Evolutionary conservation across 2,329 filamentous ascomycete genomes (phyloP), one percentile per base, ranked within the genome.

Genomic region (Arthrobotrys entomopaga): DNA sequence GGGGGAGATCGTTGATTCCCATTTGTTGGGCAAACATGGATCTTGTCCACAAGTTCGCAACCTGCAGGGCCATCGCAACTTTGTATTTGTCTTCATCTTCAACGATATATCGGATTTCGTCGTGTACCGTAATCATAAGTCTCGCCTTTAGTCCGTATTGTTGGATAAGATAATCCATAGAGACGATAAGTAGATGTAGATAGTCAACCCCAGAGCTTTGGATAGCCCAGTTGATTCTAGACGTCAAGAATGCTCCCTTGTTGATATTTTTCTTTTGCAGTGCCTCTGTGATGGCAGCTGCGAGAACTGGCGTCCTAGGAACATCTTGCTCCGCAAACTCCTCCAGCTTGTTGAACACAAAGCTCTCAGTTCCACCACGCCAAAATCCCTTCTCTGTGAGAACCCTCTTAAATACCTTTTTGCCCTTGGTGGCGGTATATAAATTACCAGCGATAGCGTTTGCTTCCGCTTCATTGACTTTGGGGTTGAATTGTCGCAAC

Each of bases 1-100:
- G 95, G 0, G 96, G 95, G 8, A 99, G 86, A 79, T 99, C 95
- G 77, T 96, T 85, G 79, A 99, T 99, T 72, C 95, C 95, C 79
- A 97, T 91, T 82, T 99, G 95, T 82, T 99, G 93, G 0, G 91
- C 88, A 81, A 99, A 99, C 91, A 99, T 97, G 76, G 93, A 93
- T 58, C 95, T 87, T 0, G 96, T 99, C 95, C 95, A 99, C 19
- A 99, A 82, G 80, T 99, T 99, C 70, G 93, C 89, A 6, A 99
- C 86, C 81, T 99, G 95, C 11, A 99, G 84, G 0, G 96, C 95
- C 88, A 99, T 91, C 10, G 94, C 94, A 1, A 91, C 89, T 46
- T 91, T 88, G 79, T 98, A 99, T 79, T 90, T 91, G 82, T 99
- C 93, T 73, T 91, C 85, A 1, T 93, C 86, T 79, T 89, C 90